Base-by-base conservation (phyloP, 805 yeast species). In the Candida vartiovaarae region DNA sequence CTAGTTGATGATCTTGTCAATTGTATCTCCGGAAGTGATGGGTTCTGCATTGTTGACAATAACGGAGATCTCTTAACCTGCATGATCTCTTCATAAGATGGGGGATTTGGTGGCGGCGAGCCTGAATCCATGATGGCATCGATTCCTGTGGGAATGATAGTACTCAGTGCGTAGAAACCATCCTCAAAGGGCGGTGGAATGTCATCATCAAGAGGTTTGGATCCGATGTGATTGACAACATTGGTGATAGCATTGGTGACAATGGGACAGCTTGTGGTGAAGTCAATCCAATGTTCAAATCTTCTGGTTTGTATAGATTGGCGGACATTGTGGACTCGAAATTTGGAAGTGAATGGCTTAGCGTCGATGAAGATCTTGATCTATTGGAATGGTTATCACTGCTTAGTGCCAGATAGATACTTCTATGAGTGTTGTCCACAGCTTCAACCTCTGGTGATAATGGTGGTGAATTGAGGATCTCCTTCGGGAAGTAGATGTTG, bases 241-340 rank as follows among this genome's bases (percentile, higher is more conserved):
- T 60, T 5, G 76, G 58, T 2, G 77, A 67, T 3, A 63, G 49
- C 20, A 76, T 52, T 6, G 81, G 80, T 1, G 83, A 75, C 25
- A 68, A 63, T 3, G 87, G 87, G 38, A 72, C 56, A 4, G 86
- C 88, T 48, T 79, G 89, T 2, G 85, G 84, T 1, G 86, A 79
- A 29, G 72, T 64, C n/a, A 38, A 25, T 41, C 67, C 75, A 4
- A 68, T 58, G 5, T 71, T 72, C 23, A 71, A 57, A 15, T 59
- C 59, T 1, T 65, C 70, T 0, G 89, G 90, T 51, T 74, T 70
- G 59, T 78, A 82, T 6, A 82, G 46, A 47, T 75, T 75, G 7
- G 79, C 65, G 26, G 66, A 60, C 8, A 74, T 46, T 3, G 65
- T 66, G 6, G 67, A 60, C 32, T 51, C 62, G 42, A 48, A 57